Percentiles rank a stretch among this genome's conserved stretches.
These are phyloP conservation scores for Cornus florida DNA, from an alignment of 148 eudicot genomes.

Conservation along the genomic window DNA sequence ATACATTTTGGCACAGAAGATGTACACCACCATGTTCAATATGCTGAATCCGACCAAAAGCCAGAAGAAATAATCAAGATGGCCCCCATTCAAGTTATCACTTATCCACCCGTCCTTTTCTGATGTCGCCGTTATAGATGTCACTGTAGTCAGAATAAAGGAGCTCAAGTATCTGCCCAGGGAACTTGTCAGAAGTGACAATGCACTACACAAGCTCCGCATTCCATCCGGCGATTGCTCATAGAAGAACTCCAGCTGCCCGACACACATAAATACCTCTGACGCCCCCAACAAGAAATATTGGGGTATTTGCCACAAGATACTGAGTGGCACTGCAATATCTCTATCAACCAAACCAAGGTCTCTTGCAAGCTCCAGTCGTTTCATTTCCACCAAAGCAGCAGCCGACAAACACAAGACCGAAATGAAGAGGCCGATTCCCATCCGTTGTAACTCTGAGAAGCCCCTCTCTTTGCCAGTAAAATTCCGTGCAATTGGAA, in stretches of 20 bases:
- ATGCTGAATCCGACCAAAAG: conserved; percentile 53
- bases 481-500: conserved; percentile 39
- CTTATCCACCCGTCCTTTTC: conserved; percentile 53
- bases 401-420: conserved; percentile 43
- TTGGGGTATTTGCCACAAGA: conserved; percentile 56
- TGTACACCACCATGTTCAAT: conserved; percentile 40
- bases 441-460: conserved; percentile 56
- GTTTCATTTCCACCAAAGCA: conserved; percentile 47
- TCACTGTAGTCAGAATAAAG: conserved; percentile 44
- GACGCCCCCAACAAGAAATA: conserved; percentile 54
- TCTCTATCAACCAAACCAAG: conserved; percentile 37
- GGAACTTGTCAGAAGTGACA: conserved; percentile 40
- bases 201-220: conserved; percentile 54
- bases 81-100: conserved; percentile 50
- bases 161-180: conserved; percentile 61
- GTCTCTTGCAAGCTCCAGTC: conserved; percentile 36
- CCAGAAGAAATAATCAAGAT: conserved; percentile 59
- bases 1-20: conserved; percentile 40
- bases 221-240: conserved; percentile 60
- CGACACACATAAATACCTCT: conserved; percentile 46
- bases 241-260: conserved; percentile 59
- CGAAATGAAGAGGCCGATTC: conserved; percentile 51
- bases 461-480: conserved; percentile 45
- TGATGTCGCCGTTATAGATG: conserved; percentile 35
- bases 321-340: conserved; percentile 36